Evolutionary conservation across 164 flowering plant species (phyloP).

Genomic region (Nymphaea colorata): DNA sequence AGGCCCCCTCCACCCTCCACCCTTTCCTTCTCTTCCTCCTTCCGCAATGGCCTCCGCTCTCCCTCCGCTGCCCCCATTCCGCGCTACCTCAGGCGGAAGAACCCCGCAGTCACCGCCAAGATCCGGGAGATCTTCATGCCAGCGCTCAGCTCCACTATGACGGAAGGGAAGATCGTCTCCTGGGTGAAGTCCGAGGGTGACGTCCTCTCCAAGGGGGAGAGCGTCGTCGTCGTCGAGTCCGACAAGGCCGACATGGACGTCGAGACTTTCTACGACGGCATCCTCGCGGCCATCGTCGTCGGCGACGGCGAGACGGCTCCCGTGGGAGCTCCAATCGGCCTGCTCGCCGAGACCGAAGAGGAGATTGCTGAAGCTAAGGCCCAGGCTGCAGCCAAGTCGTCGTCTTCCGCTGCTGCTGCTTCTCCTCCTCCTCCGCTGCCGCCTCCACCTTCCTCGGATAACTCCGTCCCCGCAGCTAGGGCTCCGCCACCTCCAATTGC

Average conservation of each 20-base stretch:
- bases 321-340: conserved; percentile 80
- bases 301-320: conserved; percentile 74
- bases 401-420: conserved; percentile 16
- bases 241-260: conserved; percentile 98
- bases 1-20: conserved; percentile 7
- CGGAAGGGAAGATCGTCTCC: conserved; percentile 87
- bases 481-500: conserved; percentile 7
- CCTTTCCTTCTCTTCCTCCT: conserved; percentile 26
- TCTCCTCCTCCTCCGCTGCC: conserved; percentile 21
- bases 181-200: conserved; percentile 93
- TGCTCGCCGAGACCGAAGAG: conserved; percentile 72
- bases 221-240: conserved; percentile 92
- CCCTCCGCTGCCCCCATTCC: neutral
- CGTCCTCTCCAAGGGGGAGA: conserved; percentile 71
- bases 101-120: conserved; percentile 33
- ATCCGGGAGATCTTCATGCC: conserved; percentile 97
- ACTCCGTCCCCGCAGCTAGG: conserved; percentile 17
- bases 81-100: neutral
- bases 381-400: conserved; percentile 27
- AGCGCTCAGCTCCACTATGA: conserved; percentile 93
- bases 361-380: conserved; percentile 65
- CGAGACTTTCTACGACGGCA: conserved; percentile 87
- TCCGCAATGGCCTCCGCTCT: conserved; percentile 13
- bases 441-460: conserved; percentile 9
- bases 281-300: conserved; percentile 83